phyloP scores from a whole-genome alignment of 2,329 filamentous ascomycete species.

The Blumeriella jaapii region DNA sequence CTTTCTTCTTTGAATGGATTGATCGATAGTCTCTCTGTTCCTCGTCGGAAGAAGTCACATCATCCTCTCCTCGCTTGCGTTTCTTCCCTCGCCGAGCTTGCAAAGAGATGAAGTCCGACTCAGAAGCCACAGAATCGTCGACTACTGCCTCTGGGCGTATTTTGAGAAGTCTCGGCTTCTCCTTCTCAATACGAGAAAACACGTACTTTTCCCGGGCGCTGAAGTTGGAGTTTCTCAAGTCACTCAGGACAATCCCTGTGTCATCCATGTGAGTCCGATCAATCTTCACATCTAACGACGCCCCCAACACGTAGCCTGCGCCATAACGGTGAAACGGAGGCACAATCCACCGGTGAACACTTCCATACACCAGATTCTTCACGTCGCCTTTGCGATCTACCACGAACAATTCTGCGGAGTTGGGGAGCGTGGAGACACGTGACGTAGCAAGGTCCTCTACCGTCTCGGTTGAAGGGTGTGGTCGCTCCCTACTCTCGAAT shows the following conservation, averaged over 20 bases:
- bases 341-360: slow-evolving; percentile 58
- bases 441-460: no score
- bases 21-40: slow-evolving; percentile 49
- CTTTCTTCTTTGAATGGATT: slow-evolving; percentile 51
- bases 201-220: slow-evolving; percentile 33
- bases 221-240: slow-evolving; percentile 29
- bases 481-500: slow-evolving; percentile 11
- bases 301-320: slow-evolving; percentile 59
- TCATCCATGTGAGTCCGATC: slow-evolving; percentile 44
- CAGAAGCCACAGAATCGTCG: slow-evolving; percentile 13
- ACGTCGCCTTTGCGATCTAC: slow-evolving; percentile 68
- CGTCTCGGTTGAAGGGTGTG: background rate
- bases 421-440: slow-evolving; percentile 1
- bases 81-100: slow-evolving; percentile 26
- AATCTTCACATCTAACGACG: slow-evolving; percentile 47
- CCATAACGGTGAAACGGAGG: slow-evolving; percentile 62
- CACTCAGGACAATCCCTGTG: slow-evolving; percentile 37
- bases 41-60: slow-evolving; percentile 34
- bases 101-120: slow-evolving; percentile 39
- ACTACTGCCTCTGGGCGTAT: slow-evolving; percentile 27
- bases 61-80: slow-evolving; percentile 22
- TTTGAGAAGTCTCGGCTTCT: slow-evolving; percentile 31
- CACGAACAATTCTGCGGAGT: slow-evolving; percentile 35
- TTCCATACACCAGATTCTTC: slow-evolving; percentile 63
- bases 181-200: slow-evolving; percentile 32